Percentiles rank a stretch among this genome's conserved stretches.
phyloP scores from a whole-genome alignment of 208 protist genomes.

The Acanthamoeba castellanii region DNA sequence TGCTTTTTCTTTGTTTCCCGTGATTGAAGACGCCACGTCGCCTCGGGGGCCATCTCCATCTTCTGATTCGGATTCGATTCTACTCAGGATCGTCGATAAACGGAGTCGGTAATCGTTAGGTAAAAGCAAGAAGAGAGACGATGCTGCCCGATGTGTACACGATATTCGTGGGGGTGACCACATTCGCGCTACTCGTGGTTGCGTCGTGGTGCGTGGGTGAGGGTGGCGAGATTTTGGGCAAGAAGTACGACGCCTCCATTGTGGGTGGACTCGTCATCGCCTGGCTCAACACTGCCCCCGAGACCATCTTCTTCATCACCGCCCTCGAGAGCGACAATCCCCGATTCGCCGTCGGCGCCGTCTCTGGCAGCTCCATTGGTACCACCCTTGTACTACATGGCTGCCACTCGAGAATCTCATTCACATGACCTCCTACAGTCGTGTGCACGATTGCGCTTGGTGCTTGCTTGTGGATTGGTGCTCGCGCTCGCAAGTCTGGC shows the following conservation, averaged over 20 bases:
- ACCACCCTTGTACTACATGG: not conserved
- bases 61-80: not conserved
- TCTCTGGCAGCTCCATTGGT: conserved; percentile 82
- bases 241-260: conserved; percentile 87
- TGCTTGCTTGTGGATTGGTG: conserved; percentile 83
- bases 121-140: not conserved
- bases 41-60: not conserved
- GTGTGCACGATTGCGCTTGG: conserved; percentile 87
- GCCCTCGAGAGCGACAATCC: conserved; percentile 79
- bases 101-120: not conserved
- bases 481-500: conserved; percentile 69
- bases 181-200: conserved; percentile 78
- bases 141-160: conserved; percentile 64
- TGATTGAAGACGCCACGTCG: no score
- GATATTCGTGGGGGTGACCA: conserved; percentile 63
- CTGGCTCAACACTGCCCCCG: conserved; percentile 87
- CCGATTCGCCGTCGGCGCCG: conserved; percentile 85
- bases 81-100: no score
- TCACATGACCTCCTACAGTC: conserved; percentile 55
- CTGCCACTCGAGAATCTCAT: not conserved
- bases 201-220: conserved; percentile 86
- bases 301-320: conserved; percentile 89
- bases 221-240: conserved; percentile 87
- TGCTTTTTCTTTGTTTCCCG: no score
- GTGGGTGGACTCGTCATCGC: conserved; percentile 86